phyloP scores from a whole-genome alignment of 2,329 filamentous ascomycete species.

The Sarocladium strictum region DNA sequence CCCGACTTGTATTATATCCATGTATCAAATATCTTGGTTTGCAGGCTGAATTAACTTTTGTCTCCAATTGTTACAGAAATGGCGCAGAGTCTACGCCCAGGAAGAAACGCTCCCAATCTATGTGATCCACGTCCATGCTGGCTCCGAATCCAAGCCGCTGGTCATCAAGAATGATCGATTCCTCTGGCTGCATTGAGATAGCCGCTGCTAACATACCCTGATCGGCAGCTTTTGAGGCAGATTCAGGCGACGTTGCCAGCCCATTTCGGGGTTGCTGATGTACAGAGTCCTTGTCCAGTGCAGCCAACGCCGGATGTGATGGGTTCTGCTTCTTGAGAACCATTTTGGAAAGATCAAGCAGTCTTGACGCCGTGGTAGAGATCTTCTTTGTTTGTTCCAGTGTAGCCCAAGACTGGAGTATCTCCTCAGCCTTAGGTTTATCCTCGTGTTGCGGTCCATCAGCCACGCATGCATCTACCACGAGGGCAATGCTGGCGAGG shows the following conservation, averaged over 20 bases:
- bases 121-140: constrained; percentile 25
- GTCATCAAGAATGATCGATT: constrained; percentile 17
- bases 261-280: not conserved
- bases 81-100: constrained; percentile 26
- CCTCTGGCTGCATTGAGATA: not conserved
- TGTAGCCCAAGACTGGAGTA: constrained; percentile 26
- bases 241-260: not conserved
- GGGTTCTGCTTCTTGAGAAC: constrained; percentile 7
- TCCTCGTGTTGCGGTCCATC: constrained; percentile 15
- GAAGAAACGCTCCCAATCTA: constrained; percentile 30
- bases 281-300: not conserved
- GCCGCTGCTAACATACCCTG: not conserved
- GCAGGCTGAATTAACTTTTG: too few species aligned
- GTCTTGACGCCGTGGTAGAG: not conserved
- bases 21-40: too few species aligned
- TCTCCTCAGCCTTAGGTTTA: constrained; percentile 19
- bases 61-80: too few species aligned
- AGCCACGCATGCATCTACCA: constrained; percentile 26
- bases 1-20: not conserved
- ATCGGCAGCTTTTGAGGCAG: constrained; percentile 14
- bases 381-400: constrained; percentile 16
- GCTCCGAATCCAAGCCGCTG: constrained; percentile 21
- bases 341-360: constrained; percentile 2
- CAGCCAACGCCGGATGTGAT: constrained; percentile 3
- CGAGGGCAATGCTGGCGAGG: constrained; percentile 26